Percentiles rank a stretch among this genome's conserved stretches.
These are phyloP conservation scores for Colletotrichum cuscutae DNA, from an alignment of 2,329 filamentous ascomycete species.

Conservation along the genomic window DNA sequence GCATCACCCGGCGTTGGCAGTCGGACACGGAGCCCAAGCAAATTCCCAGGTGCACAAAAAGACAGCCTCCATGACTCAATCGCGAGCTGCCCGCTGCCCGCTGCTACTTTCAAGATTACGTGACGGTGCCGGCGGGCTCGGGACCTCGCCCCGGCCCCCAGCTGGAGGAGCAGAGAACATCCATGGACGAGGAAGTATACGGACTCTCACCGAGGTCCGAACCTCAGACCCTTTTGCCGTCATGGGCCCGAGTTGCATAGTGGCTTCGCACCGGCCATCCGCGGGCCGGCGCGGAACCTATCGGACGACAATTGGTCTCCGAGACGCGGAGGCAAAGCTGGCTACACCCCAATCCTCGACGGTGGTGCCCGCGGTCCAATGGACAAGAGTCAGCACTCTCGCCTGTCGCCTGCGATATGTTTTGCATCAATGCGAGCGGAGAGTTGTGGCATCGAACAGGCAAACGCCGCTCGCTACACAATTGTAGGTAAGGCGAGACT, in stretches of 20 bases:
- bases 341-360: background rate
- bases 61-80: slow-evolving; percentile 8
- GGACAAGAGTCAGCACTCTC: background rate
- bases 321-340: background rate
- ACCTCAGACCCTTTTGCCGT: background rate
- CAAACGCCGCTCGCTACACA: no score
- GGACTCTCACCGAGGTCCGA: background rate
- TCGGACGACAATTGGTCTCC: slow-evolving; percentile 10
- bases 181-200: background rate
- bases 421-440: no score
- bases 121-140: background rate
- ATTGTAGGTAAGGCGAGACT: no score
- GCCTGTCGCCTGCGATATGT: no score
- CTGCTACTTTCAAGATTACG: background rate
- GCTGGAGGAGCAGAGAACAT: background rate
- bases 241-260: background rate
- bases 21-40: background rate
- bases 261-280: slow-evolving; percentile 13
- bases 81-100: background rate
- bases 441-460: no score
- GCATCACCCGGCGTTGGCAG: background rate
- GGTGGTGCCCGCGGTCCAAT: background rate
- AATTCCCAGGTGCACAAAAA: background rate
- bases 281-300: slow-evolving; percentile 12
- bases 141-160: background rate